These are phyloP conservation scores for Salix viminalis DNA, from an alignment of 345 rosid genomes.

Conservation along the genomic window DNA sequence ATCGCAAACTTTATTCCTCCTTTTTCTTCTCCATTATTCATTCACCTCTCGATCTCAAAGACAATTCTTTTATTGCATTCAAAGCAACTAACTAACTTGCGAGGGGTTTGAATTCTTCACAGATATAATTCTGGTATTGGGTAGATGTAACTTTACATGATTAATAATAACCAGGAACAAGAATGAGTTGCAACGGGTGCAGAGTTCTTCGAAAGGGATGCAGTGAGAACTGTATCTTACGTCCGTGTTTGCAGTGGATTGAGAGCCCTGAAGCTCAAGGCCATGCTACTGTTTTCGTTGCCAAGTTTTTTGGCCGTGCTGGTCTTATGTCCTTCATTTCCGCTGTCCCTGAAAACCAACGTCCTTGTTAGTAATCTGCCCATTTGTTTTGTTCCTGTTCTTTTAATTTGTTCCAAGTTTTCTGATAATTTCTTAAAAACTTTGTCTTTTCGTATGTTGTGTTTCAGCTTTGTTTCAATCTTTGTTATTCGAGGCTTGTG, in stretches of 20 bases:
- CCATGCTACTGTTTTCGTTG: constrained; percentile 93
- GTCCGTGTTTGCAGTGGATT: constrained; percentile 91
- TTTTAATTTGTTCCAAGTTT: background rate
- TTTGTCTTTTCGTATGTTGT: background rate
- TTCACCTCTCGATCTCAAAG: background rate
- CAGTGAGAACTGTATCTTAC: constrained; percentile 81
- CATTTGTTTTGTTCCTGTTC: no score
- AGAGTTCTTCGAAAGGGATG: constrained; percentile 94
- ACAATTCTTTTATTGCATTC: constrained; percentile 23
- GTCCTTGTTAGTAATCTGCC: constrained; percentile 50
- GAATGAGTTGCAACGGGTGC: constrained; percentile 98
- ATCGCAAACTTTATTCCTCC: background rate
- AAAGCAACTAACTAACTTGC: constrained; percentile 9
- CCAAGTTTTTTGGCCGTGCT: constrained; percentile 97
- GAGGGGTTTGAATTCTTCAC: no score
- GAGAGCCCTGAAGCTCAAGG: constrained; percentile 89
- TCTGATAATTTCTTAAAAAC: background rate
- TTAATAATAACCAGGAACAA: background rate
- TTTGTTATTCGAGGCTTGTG: constrained; percentile 82
- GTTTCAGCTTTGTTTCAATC: constrained; percentile 79
- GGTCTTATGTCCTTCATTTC: constrained; percentile 97
- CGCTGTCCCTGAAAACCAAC: constrained; percentile 80
- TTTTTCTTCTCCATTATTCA: background rate
- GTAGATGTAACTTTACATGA: constrained; percentile 10
- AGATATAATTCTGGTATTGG: no score